Evolutionary conservation across 2,329 filamentous ascomycete species (phyloP), one percentile per base, ranked within the genome.

Genomic region (Scolecobasidium constrictum): DNA sequence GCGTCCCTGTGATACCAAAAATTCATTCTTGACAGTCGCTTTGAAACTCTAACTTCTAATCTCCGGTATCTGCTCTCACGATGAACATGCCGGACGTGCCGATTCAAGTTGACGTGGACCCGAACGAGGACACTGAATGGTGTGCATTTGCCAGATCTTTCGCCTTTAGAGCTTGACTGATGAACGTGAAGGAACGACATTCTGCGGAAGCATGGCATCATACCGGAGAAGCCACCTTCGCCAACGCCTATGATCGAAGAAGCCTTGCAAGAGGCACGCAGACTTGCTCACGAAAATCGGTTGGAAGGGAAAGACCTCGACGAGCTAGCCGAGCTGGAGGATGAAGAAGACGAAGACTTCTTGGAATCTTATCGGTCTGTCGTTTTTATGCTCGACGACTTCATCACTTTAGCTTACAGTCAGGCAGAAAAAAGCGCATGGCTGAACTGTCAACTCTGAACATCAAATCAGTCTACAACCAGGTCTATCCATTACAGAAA

Each of bases 121-220:
- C 90, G 22, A 94, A 96, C 58, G 92, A 87, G 49, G 92, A 98
- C 60, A 98, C 92, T 49, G 92, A 98, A 81, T 98, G 92, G 92
- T 88, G 44, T 43, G 15, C n/a, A 11, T 39, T 36, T n/a, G 35
- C 40, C 46, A 21, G 18, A 33, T 36, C 9, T 7, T 36, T 36
- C 13, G 16, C 34, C 13, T 36, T 42, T 20, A 11, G 5, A n/a
- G n/a, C n/a, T n/a, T n/a, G n/a, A n/a, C n/a, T n/a, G n/a, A n/a
- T n/a, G n/a, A n/a, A n/a, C n/a, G n/a, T 15, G 13, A 52, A 95
- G 88, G 88, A 98, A 98, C 61, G 92, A 98, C 53, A 98, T 98
- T 56, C 79, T 98, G 45, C 85, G 92, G 53, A 93, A 94, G 63
- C 87, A 98, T 69, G 86, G 87, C 51, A 73, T 98, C 51, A 96